Percentiles rank a stretch among this genome's conserved stretches.
Conservation (phyloP, 768 basidiomycete species). For the Lenzites betulinus region DNA sequence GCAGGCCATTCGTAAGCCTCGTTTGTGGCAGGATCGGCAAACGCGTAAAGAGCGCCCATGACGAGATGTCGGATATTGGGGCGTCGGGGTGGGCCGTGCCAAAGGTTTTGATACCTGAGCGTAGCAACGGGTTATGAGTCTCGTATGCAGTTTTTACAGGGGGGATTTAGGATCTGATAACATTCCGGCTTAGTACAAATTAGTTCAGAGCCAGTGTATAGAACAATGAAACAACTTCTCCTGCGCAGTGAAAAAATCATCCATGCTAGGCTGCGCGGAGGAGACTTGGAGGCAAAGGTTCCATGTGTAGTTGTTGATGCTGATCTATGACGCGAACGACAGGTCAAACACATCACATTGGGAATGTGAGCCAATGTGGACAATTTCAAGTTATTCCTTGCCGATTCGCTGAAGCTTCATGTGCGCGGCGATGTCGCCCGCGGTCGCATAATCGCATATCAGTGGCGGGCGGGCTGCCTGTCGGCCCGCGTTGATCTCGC, state of each 20-base stretch:
- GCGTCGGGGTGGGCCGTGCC: conserved; percentile 42
- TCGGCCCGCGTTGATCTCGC: conserved; percentile 1
- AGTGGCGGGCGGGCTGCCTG: conserved; percentile 36
- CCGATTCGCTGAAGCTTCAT: conserved; percentile 37
- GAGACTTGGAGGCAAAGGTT: conserved; percentile 15
- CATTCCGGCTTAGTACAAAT: not conserved
- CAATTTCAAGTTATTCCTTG: conserved; percentile 43
- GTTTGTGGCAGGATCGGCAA: conserved; percentile 42
- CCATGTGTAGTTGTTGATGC: conserved; percentile 65
- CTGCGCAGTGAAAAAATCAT: conserved; percentile 44
- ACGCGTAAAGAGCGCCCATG: conserved; percentile 45
- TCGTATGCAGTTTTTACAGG: conserved; percentile 8
- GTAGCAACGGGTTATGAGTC: conserved; percentile 49
- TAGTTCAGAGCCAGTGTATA: too few species aligned
- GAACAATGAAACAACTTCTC: conserved; percentile 55
- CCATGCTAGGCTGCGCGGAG: conserved; percentile 23
- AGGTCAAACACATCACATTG: conserved; percentile 22
- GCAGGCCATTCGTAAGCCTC: conserved; percentile 35
- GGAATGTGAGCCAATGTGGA: conserved; percentile 22
- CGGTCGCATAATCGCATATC: conserved; percentile 57
- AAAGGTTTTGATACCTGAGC: conserved; percentile 38
- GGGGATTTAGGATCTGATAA: not conserved
- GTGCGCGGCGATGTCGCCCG: conserved; percentile 45
- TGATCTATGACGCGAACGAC: conserved; percentile 55
- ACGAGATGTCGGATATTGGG: conserved; percentile 51